Conservation (phyloP, 495 filamentous ascomycete species). For the Penicillium bovifimosum region DNA sequence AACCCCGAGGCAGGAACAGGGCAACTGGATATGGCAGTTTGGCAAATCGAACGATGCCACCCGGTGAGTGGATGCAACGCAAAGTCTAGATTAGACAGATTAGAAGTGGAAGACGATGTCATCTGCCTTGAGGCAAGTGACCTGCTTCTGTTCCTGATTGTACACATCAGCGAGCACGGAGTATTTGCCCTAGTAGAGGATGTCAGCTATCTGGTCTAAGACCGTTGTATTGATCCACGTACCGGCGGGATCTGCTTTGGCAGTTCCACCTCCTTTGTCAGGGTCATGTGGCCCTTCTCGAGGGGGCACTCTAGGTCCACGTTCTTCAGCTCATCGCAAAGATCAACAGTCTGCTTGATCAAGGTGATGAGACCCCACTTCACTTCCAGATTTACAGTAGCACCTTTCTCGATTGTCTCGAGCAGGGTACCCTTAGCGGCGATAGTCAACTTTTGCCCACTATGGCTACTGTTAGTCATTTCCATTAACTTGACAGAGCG, state of each 20-base stretch:
- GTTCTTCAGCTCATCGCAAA: slow-evolving; percentile 83
- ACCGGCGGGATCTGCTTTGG: slow-evolving; percentile 87
- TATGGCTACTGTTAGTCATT: slow-evolving; percentile 34
- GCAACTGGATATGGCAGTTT: not conserved
- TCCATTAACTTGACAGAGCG: not conserved
- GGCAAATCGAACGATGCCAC: slow-evolving; percentile 10
- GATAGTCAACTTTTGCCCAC: slow-evolving; percentile 75
- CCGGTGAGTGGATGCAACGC: slow-evolving; percentile 12
- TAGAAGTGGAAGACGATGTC: slow-evolving; percentile 31
- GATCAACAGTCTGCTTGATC: slow-evolving; percentile 67
- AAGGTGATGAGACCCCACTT: slow-evolving; percentile 90
- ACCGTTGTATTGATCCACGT: slow-evolving; percentile 31
- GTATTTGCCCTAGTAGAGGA: slow-evolving; percentile 68
- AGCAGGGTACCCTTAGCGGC: slow-evolving; percentile 66
- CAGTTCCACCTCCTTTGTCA: slow-evolving; percentile 78
- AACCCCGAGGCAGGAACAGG: slow-evolving; percentile 1
- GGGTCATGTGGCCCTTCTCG: slow-evolving; percentile 60
- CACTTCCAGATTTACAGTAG: slow-evolving; percentile 74
- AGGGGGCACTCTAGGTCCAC: slow-evolving; percentile 89
- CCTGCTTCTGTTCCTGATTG: slow-evolving; percentile 56
- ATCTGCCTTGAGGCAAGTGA: slow-evolving; percentile 75
- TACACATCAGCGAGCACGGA: slow-evolving; percentile 80
- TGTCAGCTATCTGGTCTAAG: slow-evolving; percentile 3
- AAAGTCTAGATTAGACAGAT: slow-evolving; percentile 1
- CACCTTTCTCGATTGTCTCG: slow-evolving; percentile 64